A percentile compares a stretch with the other conserved stretches of the same genome.
phyloP scores from a whole-genome alignment of 768 basidiomycete species.

The Hygrocybe punicea region DNA sequence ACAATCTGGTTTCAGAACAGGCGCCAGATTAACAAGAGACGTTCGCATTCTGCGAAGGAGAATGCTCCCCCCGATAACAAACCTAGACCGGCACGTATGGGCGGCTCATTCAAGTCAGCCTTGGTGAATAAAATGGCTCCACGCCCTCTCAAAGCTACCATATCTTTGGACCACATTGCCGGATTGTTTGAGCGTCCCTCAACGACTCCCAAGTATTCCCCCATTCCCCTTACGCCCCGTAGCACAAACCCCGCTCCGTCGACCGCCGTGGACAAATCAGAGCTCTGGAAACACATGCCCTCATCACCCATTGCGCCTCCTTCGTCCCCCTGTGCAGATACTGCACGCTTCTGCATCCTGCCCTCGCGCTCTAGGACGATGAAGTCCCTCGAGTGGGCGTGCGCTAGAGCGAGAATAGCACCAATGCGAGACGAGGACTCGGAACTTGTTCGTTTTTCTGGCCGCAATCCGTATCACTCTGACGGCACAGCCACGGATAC shows the following conservation, averaged over 20 bases:
- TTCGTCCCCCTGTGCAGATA: constrained; percentile 30
- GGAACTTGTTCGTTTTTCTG: background rate
- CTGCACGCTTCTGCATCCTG: constrained; percentile 23
- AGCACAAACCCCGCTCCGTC: background rate
- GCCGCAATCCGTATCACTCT: background rate
- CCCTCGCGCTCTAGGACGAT: constrained; percentile 22
- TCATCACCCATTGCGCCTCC: constrained; percentile 41
- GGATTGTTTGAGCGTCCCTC: constrained; percentile 24
- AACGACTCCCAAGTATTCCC: background rate
- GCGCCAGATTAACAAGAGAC: constrained; percentile 36
- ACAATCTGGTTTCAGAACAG: constrained; percentile 58
- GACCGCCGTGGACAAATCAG: constrained; percentile 3
- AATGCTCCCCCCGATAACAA: constrained; percentile 2
- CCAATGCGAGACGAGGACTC: background rate
- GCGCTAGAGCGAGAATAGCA: constrained; percentile 38
- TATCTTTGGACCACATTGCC: constrained; percentile 36
- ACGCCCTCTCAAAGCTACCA: background rate
- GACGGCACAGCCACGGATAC: background rate
- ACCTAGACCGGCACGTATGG: background rate
- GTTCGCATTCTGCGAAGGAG: constrained; percentile 8
- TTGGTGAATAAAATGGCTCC: background rate
- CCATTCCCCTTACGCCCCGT: background rate
- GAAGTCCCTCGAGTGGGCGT: constrained; percentile 50
- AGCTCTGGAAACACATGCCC: constrained; percentile 28
- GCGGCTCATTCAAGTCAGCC: background rate